Conservation (phyloP, 371 early-diverging fungal species). For the Circinella umbellata region DNA sequence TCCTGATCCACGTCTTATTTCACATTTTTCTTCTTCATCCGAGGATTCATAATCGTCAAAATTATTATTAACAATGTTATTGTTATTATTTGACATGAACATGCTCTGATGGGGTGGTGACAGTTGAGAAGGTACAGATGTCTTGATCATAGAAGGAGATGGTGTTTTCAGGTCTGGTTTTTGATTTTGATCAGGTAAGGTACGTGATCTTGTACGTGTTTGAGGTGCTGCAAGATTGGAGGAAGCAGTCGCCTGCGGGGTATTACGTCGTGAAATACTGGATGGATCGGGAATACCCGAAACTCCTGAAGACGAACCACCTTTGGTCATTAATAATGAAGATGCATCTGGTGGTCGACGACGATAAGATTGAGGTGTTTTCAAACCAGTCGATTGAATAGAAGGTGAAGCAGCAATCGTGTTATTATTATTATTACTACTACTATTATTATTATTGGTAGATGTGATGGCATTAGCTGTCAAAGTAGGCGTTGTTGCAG, state of each 20-base stretch:
- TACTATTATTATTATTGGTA: background rate
- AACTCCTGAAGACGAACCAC: slow-evolving; percentile 7
- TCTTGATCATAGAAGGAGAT: background rate
- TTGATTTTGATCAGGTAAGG: slow-evolving; percentile 27
- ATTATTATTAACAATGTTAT: background rate
- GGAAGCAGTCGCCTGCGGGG: slow-evolving; percentile 26
- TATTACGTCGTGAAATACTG: background rate
- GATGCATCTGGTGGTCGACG: slow-evolving; percentile 23
- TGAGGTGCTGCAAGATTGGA: slow-evolving; percentile 17
- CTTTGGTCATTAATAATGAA: background rate
- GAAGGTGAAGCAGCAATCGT: background rate
- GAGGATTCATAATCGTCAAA: slow-evolving; percentile 18
- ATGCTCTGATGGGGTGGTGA: background rate
- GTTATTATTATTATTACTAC: background rate
- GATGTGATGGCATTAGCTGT: slow-evolving; percentile 2
- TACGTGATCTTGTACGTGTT: slow-evolving; percentile 27
- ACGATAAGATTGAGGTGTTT: slow-evolving; percentile 28
- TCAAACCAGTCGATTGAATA: slow-evolving; percentile 15
- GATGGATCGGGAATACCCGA: slow-evolving; percentile 16
- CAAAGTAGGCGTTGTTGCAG: slow-evolving; percentile 2
- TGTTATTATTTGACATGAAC: background rate
- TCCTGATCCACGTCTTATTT: slow-evolving; percentile 28
- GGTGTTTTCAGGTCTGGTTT: background rate
- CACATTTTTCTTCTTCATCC: slow-evolving; percentile 26
- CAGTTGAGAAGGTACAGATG: background rate